Conservation (phyloP, 257 asterid genomes). For the Primulina eburnea region DNA sequence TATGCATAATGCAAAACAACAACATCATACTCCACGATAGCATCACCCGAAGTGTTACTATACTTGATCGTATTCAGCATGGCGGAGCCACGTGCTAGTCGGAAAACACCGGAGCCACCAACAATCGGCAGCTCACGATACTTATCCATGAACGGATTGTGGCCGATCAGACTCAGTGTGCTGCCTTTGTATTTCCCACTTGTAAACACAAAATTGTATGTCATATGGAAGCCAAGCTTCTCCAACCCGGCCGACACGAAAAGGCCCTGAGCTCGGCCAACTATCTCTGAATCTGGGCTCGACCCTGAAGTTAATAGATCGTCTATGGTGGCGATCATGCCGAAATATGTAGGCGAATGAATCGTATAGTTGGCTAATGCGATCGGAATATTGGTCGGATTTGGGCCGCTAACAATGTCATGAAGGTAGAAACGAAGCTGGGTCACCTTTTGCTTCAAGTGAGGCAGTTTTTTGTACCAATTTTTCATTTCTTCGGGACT, state of each 20-base stretch:
- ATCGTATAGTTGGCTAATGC: constrained; percentile 30
- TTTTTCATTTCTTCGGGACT: constrained; percentile 26
- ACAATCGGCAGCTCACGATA: constrained; percentile 48
- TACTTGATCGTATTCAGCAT: constrained; percentile 26
- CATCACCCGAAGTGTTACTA: constrained; percentile 25
- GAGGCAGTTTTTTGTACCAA: constrained; percentile 34
- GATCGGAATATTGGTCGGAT: constrained; percentile 31
- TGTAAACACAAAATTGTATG: constrained; percentile 36
- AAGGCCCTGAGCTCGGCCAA: constrained; percentile 56
- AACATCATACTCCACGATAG: constrained; percentile 44
- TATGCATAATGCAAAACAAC: constrained; percentile 28
- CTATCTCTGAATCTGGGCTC: constrained; percentile 25
- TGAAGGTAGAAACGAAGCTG: constrained; percentile 45
- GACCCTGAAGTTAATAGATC: constrained; percentile 37
- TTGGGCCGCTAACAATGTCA: constrained; percentile 33
- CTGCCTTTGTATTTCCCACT: constrained; percentile 45
- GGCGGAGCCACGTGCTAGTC: constrained; percentile 49
- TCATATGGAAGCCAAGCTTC: constrained; percentile 32
- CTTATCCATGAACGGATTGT: background rate
- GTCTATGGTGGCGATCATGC: constrained; percentile 30
- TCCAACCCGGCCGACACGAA: constrained; percentile 28
- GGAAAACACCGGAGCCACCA: constrained; percentile 49
- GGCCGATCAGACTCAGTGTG: background rate
- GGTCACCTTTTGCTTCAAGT: constrained; percentile 27
- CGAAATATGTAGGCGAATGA: constrained; percentile 31